Base-by-base conservation (phyloP, 78 protist species). In the Dictyostelium purpureum region DNA sequence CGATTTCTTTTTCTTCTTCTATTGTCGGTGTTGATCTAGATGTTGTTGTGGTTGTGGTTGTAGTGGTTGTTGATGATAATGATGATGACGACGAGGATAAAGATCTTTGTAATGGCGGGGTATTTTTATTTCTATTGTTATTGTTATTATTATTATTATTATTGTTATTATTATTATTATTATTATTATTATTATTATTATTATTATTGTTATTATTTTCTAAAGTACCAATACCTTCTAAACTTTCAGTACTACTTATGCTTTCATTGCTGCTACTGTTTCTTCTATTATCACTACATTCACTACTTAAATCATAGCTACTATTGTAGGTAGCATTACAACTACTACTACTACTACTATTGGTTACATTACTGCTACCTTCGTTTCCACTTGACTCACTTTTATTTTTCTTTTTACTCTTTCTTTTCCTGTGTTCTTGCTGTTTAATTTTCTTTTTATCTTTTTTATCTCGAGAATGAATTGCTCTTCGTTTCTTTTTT, bases 401-500 rank as follows among this genome's bases (percentile, higher is more conserved):
- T n/a, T n/a, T n/a, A n/a, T n/a, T n/a, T n/a, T n/a, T n/a, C n/a
- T n/a, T n/a, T n/a, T n/a, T n/a, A n/a, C n/a, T n/a, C n/a, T n/a
- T n/a, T n/a, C n/a, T 49, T 49, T 49, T 7, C 7, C 11, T 11
- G 54, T 49, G 54, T 21, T 59, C 24, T 59, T 59, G 66, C 11
- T 11, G 9, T n/a, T 59, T 59, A 24, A 45, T 67, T n/a, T 14
- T 67, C 42, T 21, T 51, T 33, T 75, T 47, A 51, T n/a, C 80
- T 40, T 51, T 19, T 45, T 45, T 74, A n/a, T 42, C 43, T 24
- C 52, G 38, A 43, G 14, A 10, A 31, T 38, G 61, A 75, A 19
- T 54, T 38, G 90, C 66, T 43, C 90, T 82, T 47, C 74, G 37
- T 63, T 61, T 85, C 74, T 85, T 85, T 61, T 80, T 51, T 4